Evolutionary conservation across 148 eudicot species (phyloP).

Genomic region (Vaccinium vitisidaea): DNA sequence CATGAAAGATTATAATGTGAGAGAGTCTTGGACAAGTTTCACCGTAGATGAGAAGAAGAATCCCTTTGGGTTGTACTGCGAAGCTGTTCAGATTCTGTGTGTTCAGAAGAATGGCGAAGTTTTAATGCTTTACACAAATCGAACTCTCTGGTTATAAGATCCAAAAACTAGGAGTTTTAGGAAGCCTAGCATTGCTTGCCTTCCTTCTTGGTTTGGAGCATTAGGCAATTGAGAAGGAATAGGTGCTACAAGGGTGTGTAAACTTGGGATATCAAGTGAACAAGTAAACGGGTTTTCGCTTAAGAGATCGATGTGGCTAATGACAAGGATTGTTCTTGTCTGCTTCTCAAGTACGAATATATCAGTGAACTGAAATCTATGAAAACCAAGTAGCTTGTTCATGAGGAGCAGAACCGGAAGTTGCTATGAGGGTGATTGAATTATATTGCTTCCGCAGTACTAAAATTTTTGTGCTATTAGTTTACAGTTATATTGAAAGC

Average conservation of each 20-base stretch:
- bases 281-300: neutral
- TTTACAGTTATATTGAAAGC: neutral
- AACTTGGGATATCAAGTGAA: no score
- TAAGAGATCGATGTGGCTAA: neutral
- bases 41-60: no score
- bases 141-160: neutral
- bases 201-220: slow-evolving; percentile 6
- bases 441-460: neutral
- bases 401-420: neutral
- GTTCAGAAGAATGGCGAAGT: neutral
- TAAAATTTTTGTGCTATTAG: neutral
- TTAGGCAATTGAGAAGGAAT: neutral
- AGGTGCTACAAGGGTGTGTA: neutral
- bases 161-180: neutral
- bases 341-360: neutral
- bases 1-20: slow-evolving; percentile 5
- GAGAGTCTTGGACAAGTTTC: slow-evolving; percentile 4
- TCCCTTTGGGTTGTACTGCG: neutral
- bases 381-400: neutral
- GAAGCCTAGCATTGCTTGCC: neutral
- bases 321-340: neutral
- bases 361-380: no score
- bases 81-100: neutral
- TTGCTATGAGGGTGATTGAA: neutral
- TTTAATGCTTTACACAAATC: neutral